Evolutionary conservation across 1,139 yeast species (phyloP).

Genomic region (Taphrina betulina): DNA sequence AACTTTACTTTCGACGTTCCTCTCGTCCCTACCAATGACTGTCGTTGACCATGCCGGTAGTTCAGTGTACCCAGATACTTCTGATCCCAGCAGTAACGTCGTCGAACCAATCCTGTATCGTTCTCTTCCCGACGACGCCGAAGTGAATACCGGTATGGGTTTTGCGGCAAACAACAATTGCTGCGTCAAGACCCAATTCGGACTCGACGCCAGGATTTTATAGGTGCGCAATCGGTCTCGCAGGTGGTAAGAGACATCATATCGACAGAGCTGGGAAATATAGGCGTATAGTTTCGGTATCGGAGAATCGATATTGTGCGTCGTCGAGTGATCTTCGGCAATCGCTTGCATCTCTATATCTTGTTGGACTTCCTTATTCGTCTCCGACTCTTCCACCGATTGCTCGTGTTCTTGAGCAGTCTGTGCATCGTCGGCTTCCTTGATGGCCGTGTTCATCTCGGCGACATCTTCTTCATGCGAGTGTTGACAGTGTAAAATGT

Average conservation of each 20-base stretch:
- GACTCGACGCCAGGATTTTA: constrained; percentile 51
- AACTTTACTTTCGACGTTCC: constrained; percentile 23
- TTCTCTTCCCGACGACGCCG: constrained; percentile 36
- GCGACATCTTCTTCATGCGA: constrained; percentile 1
- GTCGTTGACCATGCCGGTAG: constrained; percentile 35
- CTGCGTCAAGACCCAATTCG: constrained; percentile 52
- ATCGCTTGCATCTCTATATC: constrained; percentile 31
- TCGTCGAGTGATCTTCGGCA: constrained; percentile 35
- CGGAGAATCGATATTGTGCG: constrained; percentile 42
- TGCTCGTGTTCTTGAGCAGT: constrained; percentile 1
- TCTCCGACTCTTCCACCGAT: no score
- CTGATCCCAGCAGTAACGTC: constrained; percentile 45
- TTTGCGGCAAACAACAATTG: constrained; percentile 76
- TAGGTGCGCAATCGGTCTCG: constrained; percentile 84
- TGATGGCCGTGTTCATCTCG: constrained; percentile 40
- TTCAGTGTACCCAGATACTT: constrained; percentile 40
- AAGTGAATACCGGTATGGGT: constrained; percentile 53
- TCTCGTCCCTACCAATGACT: constrained; percentile 39
- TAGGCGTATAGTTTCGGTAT: constrained; percentile 54
- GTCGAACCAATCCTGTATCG: constrained; percentile 43
- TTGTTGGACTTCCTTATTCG: constrained; percentile 20
- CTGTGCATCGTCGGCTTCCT: constrained; percentile 23
- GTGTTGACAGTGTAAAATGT: constrained; percentile 45
- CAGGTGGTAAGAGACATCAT: constrained; percentile 73
- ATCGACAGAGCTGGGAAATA: constrained; percentile 64